phyloP scores from a whole-genome alignment of 495 filamentous ascomycete species.

The Achaetomiella virescens region DNA sequence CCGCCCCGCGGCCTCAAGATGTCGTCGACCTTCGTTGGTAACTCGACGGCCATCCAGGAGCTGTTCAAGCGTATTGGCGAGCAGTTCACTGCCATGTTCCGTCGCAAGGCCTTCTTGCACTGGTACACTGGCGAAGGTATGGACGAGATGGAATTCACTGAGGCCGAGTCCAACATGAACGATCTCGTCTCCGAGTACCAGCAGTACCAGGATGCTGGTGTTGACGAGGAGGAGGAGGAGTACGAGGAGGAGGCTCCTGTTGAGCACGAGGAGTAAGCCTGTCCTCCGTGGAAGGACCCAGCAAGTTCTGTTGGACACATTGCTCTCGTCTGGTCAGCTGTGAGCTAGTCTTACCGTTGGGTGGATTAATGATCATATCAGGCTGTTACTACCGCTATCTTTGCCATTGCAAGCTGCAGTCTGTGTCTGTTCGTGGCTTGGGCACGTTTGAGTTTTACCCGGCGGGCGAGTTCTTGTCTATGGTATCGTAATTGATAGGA shows the following conservation, averaged over 20 bases:
- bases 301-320: neutral
- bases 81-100: slow-evolving; percentile 99
- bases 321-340: neutral
- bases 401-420: neutral
- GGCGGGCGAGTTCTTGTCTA: neutral
- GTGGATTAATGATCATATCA: slow-evolving; percentile 9
- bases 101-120: slow-evolving; percentile 99
- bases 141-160: slow-evolving; percentile 99
- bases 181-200: slow-evolving; percentile 99
- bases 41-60: slow-evolving; percentile 99
- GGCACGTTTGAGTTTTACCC: neutral
- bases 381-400: neutral
- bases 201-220: slow-evolving; percentile 98
- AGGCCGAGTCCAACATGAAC: slow-evolving; percentile 99
- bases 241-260: slow-evolving; percentile 55
- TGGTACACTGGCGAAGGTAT: slow-evolving; percentile 99
- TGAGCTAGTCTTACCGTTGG: slow-evolving; percentile 6
- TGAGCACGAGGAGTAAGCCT: slow-evolving; percentile 47
- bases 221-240: slow-evolving; percentile 63
- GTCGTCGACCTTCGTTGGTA: slow-evolving; percentile 98
- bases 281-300: neutral
- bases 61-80: slow-evolving; percentile 99
- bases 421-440: neutral
- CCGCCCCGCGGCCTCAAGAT: slow-evolving; percentile 97
- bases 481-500: neutral